phyloP scores from a whole-genome alignment of 257 asterid species.

The Phtheirospermum japonicum region DNA sequence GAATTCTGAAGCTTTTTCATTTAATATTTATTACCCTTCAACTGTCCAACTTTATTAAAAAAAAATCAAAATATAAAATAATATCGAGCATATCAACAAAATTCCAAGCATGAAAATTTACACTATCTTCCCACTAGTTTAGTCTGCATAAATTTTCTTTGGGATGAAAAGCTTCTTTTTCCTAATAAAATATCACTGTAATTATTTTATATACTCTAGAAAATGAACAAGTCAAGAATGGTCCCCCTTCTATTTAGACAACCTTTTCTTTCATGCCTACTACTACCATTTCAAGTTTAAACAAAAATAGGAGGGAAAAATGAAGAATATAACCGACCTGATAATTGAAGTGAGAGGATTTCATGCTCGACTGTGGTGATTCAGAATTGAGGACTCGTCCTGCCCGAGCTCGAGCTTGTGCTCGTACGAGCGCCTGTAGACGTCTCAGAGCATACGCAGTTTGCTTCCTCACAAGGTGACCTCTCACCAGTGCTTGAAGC shows the following conservation, averaged over 20 bases:
- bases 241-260: conserved; percentile 25
- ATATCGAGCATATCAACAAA: too few relatives aligned
- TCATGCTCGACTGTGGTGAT: conserved; percentile 55
- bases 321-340: conserved; percentile 34
- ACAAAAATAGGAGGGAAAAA: conserved; percentile 25
- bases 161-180: conserved; percentile 8
- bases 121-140: not conserved
- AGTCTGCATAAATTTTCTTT: too few relatives aligned
- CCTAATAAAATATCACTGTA: conserved; percentile 3
- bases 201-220: not conserved
- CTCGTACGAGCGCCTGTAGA: conserved; percentile 56
- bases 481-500: conserved; percentile 90
- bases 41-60: too few relatives aligned
- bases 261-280: conserved; percentile 17
- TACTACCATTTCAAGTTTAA: conserved; percentile 28
- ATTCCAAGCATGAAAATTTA: not conserved
- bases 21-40: too few relatives aligned
- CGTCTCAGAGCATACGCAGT: conserved; percentile 54
- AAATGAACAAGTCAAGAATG: conserved; percentile 29
- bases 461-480: conserved; percentile 69
- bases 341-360: conserved; percentile 46
- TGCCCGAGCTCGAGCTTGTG: conserved; percentile 61
- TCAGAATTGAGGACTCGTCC: conserved; percentile 45
- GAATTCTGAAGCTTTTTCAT: too few relatives aligned
- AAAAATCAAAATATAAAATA: too few relatives aligned